phyloP scores from a whole-genome alignment of 257 asterid genomes.

The Penstemon eatonii region DNA sequence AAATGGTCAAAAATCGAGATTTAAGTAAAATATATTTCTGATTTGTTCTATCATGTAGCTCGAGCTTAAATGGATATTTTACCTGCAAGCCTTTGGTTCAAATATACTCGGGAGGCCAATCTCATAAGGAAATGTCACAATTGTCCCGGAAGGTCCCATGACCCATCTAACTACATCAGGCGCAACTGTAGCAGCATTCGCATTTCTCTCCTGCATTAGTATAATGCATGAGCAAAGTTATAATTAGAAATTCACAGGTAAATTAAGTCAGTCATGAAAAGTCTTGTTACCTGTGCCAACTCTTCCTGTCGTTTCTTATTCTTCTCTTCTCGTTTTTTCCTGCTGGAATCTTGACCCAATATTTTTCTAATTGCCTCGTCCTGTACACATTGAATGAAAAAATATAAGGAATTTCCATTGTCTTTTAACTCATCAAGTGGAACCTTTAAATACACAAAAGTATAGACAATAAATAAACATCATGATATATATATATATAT shows the following conservation, averaged over 20 bases:
- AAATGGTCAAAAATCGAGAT: not conserved
- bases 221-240: slow-evolving; percentile 2
- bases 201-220: slow-evolving; percentile 60
- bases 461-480: not conserved
- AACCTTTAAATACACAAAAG: not conserved
- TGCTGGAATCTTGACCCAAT: slow-evolving; percentile 86
- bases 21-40: not conserved
- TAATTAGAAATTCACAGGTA: not conserved
- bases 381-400: slow-evolving; percentile 36
- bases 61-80: slow-evolving; percentile 5
- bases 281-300: slow-evolving; percentile 54
- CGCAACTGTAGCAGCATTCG: slow-evolving; percentile 37
- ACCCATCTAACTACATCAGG: slow-evolving; percentile 75
- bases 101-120: slow-evolving; percentile 85
- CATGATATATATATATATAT: not conserved
- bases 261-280: not conserved
- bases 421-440: slow-evolving; percentile 6
- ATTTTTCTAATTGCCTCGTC: slow-evolving; percentile 91
- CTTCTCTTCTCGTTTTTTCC: slow-evolving; percentile 78
- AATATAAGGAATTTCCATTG: not conserved
- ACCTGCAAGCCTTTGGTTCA: slow-evolving; percentile 70
- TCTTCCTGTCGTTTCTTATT: slow-evolving; percentile 59
- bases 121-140: slow-evolving; percentile 75
- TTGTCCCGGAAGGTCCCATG: slow-evolving; percentile 78
- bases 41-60: not conserved